phyloP scores from a whole-genome alignment of 495 filamentous ascomycete genomes.

The Aspergillus wentii region DNA sequence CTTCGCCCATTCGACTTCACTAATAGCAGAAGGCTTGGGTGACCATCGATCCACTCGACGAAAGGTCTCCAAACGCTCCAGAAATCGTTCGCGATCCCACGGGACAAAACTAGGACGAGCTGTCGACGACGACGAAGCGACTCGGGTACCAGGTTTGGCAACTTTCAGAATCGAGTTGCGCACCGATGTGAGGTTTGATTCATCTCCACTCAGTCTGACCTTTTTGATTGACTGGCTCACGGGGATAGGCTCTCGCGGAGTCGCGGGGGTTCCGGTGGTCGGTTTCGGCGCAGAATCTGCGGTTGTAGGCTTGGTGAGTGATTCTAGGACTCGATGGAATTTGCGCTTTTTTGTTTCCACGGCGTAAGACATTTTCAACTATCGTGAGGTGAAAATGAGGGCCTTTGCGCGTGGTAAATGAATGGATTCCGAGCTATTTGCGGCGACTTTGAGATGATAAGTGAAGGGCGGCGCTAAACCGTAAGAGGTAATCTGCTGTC shows the following conservation, averaged over 20 bases:
- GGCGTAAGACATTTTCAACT: constrained; percentile 48
- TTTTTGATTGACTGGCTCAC: constrained; percentile 34
- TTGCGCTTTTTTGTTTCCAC: constrained; percentile 52
- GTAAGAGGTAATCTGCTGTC: neutral
- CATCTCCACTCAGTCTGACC: constrained; percentile 28
- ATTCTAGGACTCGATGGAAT: constrained; percentile 53
- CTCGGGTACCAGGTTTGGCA: constrained; percentile 16
- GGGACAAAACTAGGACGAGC: constrained; percentile 65
- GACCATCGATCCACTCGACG: constrained; percentile 85
- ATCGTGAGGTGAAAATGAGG: no score
- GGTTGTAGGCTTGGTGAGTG: constrained; percentile 33
- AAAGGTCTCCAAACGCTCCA: constrained; percentile 79
- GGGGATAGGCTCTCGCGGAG: constrained; percentile 24
- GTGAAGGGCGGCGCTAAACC: neutral
- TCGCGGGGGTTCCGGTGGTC: constrained; percentile 16
- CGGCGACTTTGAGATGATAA: constrained; percentile 1
- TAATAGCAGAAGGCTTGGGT: constrained; percentile 68
- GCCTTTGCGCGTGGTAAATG: no score
- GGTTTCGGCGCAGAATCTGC: constrained; percentile 16
- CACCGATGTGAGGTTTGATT: constrained; percentile 16
- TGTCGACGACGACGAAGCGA: constrained; percentile 17
- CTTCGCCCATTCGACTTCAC: constrained; percentile 94
- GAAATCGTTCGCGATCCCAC: constrained; percentile 76
- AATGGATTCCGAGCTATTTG: neutral
- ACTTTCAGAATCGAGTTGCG: constrained; percentile 24